Evolutionary conservation across 148 eudicot species (phyloP), one percentile per base, ranked within the genome.

Genomic region (Vaccinium corymbosum): DNA sequence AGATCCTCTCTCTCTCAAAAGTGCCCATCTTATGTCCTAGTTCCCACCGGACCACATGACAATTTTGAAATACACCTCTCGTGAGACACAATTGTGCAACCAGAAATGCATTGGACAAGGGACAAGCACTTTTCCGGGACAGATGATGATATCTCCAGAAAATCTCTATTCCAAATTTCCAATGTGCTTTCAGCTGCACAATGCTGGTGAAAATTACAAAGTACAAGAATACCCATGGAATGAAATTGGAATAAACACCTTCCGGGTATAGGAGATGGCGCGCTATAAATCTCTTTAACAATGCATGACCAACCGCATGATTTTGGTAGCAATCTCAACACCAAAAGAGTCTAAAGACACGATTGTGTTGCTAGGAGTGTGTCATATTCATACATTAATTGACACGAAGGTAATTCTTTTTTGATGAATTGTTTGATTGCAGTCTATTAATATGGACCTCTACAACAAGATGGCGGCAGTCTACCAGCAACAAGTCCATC

Each of bases 381-480:
- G 9, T 62, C 1, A 62, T n/a, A 62, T n/a, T 8, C 68, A 8
- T n/a, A 8, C 68, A 19, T 20, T 19, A 7, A n/a, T 59, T 19
- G 10, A 59, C 3, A 20, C 8, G 25, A 25, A 2, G 9, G 68
- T 25, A 25, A 62, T 66, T 66, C 38, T 0, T 66, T 66, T 4
- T 27, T 66, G 15, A 66, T 25, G 35, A 66, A 25, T 42, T 46
- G 50, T 35, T 78, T 48, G 56, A 17, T 25, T 87, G 90, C 93
- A 94, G 92, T 88, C 95, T 20, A 90, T 92, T 94, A 92, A 93
- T 82, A 84, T 93, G 87, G 98, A 95, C 35, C 83, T 93, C 75
- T 93, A 86, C 87, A 91, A 90, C 90, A 92, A 93, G 80, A 92
- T 95, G 90, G 93, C 92, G 53, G 92, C 91, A 10, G 72, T 93